Evolutionary conservation across 805 yeast species (phyloP), one percentile per base, ranked within the genome.

Genomic region (Barnettozyma wickerhamii): DNA sequence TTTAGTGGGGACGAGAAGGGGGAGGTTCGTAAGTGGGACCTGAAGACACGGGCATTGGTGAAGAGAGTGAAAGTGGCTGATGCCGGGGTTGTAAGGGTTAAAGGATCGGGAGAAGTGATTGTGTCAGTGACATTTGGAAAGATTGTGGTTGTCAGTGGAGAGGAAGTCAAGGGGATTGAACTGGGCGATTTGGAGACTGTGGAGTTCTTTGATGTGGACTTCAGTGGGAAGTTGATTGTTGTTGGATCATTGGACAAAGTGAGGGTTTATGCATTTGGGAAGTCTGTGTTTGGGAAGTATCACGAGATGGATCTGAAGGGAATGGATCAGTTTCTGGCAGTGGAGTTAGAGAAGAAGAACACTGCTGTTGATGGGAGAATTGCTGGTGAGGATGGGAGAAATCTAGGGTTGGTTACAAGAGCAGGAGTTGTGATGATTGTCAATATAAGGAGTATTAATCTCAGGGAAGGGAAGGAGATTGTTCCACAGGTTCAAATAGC

Each of bases 311-410:
- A 37, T 6, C 24, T 52, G 3, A 15, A n/a, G 1, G 33, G 21
- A 4, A 10, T 20, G 3, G 55, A 47, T 24, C 28, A 26, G 5
- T 43, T 56, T 21, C 38, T 43, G 1, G 24, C 27, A 3, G 23
- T 55, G 3, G 43, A 50, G 4, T 4, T 55, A 12, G 61, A 56
- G 31, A 24, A 34, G 2, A 49, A 45, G 9, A 17, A 15, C 4
- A 24, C 30, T 7, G 26, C 14, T 14, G 9, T 24, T 12, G 38
- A 36, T 19, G 6, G 10, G 6, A 38, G 34, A n/a, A 20, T 54
- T 6, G 56, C 58, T 5, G 61, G 61, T 1, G 40, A 40, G n/a
- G 60, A 56, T 44, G 61, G 60, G 5, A 46, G 52, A 15, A 52
- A 55, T 30, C 18, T 56, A 10, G 59, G 50, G 2, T n/a, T 55